phyloP scores from a whole-genome alignment of 2,329 filamentous ascomycete genomes.

The Pseudogymnoascus sp. region DNA sequence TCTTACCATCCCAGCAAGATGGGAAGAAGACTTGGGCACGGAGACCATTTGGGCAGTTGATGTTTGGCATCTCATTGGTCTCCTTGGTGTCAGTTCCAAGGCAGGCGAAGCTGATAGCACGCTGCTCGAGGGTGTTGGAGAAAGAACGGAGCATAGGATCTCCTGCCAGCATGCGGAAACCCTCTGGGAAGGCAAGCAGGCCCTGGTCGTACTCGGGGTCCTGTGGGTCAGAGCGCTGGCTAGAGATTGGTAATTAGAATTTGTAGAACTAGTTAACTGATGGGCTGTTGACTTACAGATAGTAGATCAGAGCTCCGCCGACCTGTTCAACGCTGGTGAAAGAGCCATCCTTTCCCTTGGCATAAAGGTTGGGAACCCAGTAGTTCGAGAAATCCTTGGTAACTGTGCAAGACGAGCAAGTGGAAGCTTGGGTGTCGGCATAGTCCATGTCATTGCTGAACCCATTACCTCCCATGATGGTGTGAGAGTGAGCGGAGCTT shows the following conservation, averaged over 20 bases:
- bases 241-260: slow-evolving; percentile 14
- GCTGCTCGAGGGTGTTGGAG: slow-evolving; percentile 36
- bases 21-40: slow-evolving; percentile 50
- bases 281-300: slow-evolving; percentile 33
- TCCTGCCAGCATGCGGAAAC: slow-evolving; percentile 60
- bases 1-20: slow-evolving; percentile 54
- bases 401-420: slow-evolving; percentile 58
- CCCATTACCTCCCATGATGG: slow-evolving; percentile 53
- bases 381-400: slow-evolving; percentile 57
- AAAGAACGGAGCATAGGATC: slow-evolving; percentile 44
- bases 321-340: slow-evolving; percentile 38
- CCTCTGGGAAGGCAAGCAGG: slow-evolving; percentile 51
- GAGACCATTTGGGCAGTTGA: slow-evolving; percentile 44
- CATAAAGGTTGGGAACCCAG: slow-evolving; percentile 57
- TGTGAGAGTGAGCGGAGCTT: slow-evolving; percentile 50
- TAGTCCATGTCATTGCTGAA: slow-evolving; percentile 50
- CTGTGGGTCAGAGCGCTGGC: slow-evolving; percentile 34
- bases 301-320: slow-evolving; percentile 50
- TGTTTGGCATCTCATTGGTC: slow-evolving; percentile 44
- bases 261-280: not conserved
- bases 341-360: slow-evolving; percentile 45
- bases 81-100: slow-evolving; percentile 39
- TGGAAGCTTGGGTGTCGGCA: slow-evolving; percentile 41
- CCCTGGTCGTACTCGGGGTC: slow-evolving; percentile 36
- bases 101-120: slow-evolving; percentile 49